A percentile compares a stretch with the other conserved stretches of the same genome.
Conservation (phyloP, 2,329 filamentous ascomycete genomes). For the Pseudogymnoascus pannorum region DNA sequence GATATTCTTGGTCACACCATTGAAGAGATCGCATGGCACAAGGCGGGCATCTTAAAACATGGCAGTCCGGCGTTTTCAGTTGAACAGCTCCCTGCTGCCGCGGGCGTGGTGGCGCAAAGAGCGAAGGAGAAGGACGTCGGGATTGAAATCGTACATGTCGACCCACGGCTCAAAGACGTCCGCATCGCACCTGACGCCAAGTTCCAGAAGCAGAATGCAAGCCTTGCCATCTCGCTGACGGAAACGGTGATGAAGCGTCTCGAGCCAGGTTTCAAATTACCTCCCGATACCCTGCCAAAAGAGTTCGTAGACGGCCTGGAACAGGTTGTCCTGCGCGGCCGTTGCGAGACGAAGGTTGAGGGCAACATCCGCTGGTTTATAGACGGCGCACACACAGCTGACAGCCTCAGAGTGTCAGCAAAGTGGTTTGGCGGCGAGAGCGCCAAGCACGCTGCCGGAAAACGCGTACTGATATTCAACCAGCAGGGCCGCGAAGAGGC, state of each 20-base stretch:
- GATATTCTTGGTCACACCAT: conserved; percentile 54
- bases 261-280: conserved; percentile 1
- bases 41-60: conserved; percentile 62
- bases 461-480: conserved; percentile 69
- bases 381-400: conserved; percentile 87
- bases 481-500: conserved; percentile 78
- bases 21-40: conserved; percentile 65
- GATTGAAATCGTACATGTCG: conserved; percentile 33
- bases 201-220: conserved; percentile 54
- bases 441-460: conserved; percentile 35
- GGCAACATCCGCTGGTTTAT: conserved; percentile 71
- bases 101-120: conserved; percentile 40
- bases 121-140: conserved; percentile 30
- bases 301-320: conserved; percentile 53
- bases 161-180: conserved; percentile 23
- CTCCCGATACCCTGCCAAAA: conserved; percentile 17
- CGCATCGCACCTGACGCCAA: conserved; percentile 39
- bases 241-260: neutral
- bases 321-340: conserved; percentile 67
- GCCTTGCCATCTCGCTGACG: conserved; percentile 49
- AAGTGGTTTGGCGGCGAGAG: conserved; percentile 66
- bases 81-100: conserved; percentile 41
- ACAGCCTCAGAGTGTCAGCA: conserved; percentile 76
- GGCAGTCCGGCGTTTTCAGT: conserved; percentile 52
- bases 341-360: conserved; percentile 59